phyloP scores from a whole-genome alignment of 192 early-diverging fungal genomes.

The Backusella mclennaniae region DNA sequence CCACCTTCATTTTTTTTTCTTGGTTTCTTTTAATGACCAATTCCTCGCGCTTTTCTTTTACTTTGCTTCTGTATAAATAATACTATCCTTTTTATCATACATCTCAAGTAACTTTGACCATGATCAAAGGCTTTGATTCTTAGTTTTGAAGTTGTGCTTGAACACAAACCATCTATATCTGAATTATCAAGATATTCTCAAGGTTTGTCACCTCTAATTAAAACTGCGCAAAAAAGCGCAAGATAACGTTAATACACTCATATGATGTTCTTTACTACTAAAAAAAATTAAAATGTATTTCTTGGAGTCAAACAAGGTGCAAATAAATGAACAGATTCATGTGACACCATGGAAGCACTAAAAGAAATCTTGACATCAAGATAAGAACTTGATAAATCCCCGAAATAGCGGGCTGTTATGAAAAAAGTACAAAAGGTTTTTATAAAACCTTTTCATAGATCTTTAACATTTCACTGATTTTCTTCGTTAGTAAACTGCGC shows the following conservation, averaged over 20 bases:
- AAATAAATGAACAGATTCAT: neutral
- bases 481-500: neutral
- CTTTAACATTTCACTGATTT: neutral
- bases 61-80: neutral
- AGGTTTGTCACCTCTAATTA: neutral
- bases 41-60: neutral
- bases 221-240: neutral
- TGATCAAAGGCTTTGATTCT: neutral
- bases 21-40: neutral
- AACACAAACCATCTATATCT: neutral
- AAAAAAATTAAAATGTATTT: neutral
- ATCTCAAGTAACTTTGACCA: neutral
- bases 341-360: neutral
- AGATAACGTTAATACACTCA: neutral
- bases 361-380: neutral
- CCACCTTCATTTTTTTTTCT: neutral
- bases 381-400: neutral
- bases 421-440: neutral
- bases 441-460: neutral
- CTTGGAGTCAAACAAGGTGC: neutral
- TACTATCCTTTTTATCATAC: neutral
- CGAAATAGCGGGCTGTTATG: neutral
- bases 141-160: neutral
- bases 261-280: neutral
- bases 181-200: neutral